Conservation (phyloP, 2,329 filamentous ascomycete genomes). For the Ascochyta viciae-villosae region DNA sequence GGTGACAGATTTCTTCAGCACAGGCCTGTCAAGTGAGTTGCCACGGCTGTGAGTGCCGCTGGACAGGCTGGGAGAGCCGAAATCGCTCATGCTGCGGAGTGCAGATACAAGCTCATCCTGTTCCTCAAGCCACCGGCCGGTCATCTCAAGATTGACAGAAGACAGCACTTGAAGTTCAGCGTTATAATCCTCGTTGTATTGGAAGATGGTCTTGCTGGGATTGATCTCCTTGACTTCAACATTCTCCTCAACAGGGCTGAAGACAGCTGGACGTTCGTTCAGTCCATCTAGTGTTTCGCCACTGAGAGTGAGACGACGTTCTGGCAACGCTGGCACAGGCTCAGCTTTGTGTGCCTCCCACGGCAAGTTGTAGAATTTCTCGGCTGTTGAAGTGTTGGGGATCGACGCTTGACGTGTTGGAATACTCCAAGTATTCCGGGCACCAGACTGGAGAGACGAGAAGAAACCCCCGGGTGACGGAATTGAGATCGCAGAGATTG, state of each 20-base stretch:
- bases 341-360: conserved; percentile 60
- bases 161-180: conserved; percentile 74
- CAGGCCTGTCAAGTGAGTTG: conserved; percentile 49
- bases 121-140: conserved; percentile 82
- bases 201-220: conserved; percentile 69
- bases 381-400: conserved; percentile 88
- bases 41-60: conserved; percentile 42
- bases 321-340: conserved; percentile 23
- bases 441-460: conserved; percentile 77
- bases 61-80: conserved; percentile 51
- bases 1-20: conserved; percentile 75
- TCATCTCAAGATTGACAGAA: conserved; percentile 80
- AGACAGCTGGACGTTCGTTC: conserved; percentile 40
- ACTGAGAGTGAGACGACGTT: conserved; percentile 35
- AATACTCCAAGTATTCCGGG: conserved; percentile 82
- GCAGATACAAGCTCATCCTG: conserved; percentile 79
- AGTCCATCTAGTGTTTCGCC: conserved; percentile 46
- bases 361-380: conserved; percentile 87
- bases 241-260: conserved; percentile 47
- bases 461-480: conserved; percentile 94
- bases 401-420: conserved; percentile 53
- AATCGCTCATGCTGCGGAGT: conserved; percentile 61
- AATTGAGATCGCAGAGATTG: conserved; percentile 82
- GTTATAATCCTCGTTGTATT: conserved; percentile 78
- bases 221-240: conserved; percentile 62